Conservation (phyloP, 495 filamentous ascomycete genomes). For the Penicillium dipodomyicola region DNA sequence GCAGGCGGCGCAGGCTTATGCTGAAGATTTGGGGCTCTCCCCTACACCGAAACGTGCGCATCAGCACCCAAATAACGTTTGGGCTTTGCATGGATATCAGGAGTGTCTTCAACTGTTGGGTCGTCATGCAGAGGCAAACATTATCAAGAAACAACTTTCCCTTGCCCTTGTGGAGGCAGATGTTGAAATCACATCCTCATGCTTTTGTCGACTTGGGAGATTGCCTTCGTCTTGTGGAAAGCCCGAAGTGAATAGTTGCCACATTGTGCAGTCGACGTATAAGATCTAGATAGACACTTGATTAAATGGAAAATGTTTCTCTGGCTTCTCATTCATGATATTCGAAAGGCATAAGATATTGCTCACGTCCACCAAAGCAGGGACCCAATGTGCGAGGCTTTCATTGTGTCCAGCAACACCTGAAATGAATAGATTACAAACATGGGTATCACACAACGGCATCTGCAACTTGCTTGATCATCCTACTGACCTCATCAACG, state of each 20-base stretch:
- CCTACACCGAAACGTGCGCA: slow-evolving; percentile 50
- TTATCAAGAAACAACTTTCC: slow-evolving; percentile 48
- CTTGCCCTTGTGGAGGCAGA: slow-evolving; percentile 53
- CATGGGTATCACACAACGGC: slow-evolving; percentile 18
- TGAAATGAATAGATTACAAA: not conserved
- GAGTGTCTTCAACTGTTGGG: slow-evolving; percentile 56
- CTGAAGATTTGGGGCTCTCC: slow-evolving; percentile 56
- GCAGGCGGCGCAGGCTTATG: slow-evolving; percentile 53
- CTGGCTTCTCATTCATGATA: not conserved
- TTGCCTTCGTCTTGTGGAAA: slow-evolving; percentile 8
- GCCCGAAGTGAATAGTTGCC: slow-evolving; percentile 16
- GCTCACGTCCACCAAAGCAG: not conserved
- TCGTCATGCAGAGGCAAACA: slow-evolving; percentile 43
- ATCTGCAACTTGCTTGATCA: slow-evolving; percentile 25
- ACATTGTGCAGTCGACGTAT: slow-evolving; percentile 1
- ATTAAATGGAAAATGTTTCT: too few species aligned
- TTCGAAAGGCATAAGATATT: not conserved
- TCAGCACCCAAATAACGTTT: slow-evolving; percentile 63
- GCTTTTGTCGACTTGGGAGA: slow-evolving; percentile 51
- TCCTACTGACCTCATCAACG: slow-evolving; percentile 28
- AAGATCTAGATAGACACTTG: too few species aligned
- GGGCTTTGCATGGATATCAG: slow-evolving; percentile 61
- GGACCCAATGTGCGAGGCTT: too few species aligned
- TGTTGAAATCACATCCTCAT: slow-evolving; percentile 54
- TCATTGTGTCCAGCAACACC: not conserved